Percentiles rank a stretch among this genome's conserved stretches.
These are phyloP conservation scores for Monoraphidium neglectum DNA, from an alignment of 139 green algal species.

Conservation along the genomic window DNA sequence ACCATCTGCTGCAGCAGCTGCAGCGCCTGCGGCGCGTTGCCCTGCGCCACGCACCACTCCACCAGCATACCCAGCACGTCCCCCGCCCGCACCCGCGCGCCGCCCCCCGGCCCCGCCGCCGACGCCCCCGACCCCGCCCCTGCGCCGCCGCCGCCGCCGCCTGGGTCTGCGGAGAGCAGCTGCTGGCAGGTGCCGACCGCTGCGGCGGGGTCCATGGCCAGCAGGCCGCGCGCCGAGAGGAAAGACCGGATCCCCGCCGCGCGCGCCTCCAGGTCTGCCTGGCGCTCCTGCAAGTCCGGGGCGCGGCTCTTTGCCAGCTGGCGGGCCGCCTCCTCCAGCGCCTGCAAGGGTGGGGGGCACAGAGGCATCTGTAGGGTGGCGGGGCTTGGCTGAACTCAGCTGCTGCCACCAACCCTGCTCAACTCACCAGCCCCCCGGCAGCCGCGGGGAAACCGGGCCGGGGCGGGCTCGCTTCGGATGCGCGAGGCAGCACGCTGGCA, in stretches of 20 bases:
- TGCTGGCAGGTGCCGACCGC: slow-evolving; percentile 37
- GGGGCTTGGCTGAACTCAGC: not conserved
- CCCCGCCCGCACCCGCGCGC: slow-evolving; percentile 38
- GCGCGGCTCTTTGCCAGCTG: slow-evolving; percentile 33
- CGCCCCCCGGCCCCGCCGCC: not conserved
- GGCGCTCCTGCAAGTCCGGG: slow-evolving; percentile 18
- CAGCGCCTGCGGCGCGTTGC: slow-evolving; percentile 25
- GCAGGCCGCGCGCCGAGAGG: slow-evolving; percentile 16
- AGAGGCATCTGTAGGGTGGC: not conserved
- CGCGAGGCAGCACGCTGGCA: not conserved
- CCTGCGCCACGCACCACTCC: slow-evolving; percentile 23
- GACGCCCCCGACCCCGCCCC: not conserved
- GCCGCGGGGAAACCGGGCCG: no score
- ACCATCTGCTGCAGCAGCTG: slow-evolving; percentile 28
- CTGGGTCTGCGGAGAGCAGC: slow-evolving; percentile 37
- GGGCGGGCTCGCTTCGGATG: no score
- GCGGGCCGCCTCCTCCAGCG: slow-evolving; percentile 41
- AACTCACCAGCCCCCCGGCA: no score
- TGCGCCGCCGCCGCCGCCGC: not conserved
- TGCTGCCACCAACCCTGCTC: no score
- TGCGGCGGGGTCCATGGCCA: slow-evolving; percentile 24
- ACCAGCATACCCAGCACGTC: slow-evolving; percentile 58
- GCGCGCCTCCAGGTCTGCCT: slow-evolving; percentile 26
- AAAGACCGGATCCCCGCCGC: slow-evolving; percentile 38
- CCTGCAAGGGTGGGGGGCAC: slow-evolving; percentile 17